Evolutionary conservation across 202 grass and related monocot species (phyloP), one percentile per base, ranked within the genome.

Genomic region (Bolboschoenoplectus hybrid): DNA sequence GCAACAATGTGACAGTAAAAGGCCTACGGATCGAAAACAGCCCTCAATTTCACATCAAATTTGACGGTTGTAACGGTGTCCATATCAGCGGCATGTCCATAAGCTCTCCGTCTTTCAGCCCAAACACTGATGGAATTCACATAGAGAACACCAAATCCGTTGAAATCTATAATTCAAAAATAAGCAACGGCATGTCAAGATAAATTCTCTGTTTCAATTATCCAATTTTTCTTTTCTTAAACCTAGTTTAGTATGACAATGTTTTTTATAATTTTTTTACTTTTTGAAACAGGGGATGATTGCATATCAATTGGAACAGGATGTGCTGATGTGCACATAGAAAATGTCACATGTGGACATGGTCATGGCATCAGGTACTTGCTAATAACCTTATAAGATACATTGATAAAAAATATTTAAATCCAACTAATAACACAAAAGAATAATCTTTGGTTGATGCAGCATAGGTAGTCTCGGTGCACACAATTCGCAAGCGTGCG

Each of bases 81-180:
- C 82, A n/a, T 63, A 91, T 97, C 74, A 87, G 89, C 77, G 83
- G 82, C 7, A 81, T 97, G 46, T 67, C 34, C 62, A 81, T 97
- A 75, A 90, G 84, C 76, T 93, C 91, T 36, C 95, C 91, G 41
- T 73, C 91, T 26, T 89, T 52, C 38, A 97, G 92, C 86, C 95
- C 92, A 55, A 97, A 97, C 87, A 97, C 95, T 44, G 95, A 97
- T 86, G 92, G 95, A 76, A 87, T 97, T 84, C 95, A 94, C 87
- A 86, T 97, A 44, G 92, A 97, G 91, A 97, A 93, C 86, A 94
- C 92, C 4, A 93, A 69, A 38, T 81, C 83, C 9, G 91, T 94
- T 43, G 16, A 74, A 65, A 97, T 97, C 65, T 46, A 84, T 57
- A 89, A 97, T 84, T 93, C 92, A 62, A 82, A 58, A 62, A 97